Conservation (phyloP, 495 filamentous ascomycete species). For the Parachaetomium inaequale region DNA sequence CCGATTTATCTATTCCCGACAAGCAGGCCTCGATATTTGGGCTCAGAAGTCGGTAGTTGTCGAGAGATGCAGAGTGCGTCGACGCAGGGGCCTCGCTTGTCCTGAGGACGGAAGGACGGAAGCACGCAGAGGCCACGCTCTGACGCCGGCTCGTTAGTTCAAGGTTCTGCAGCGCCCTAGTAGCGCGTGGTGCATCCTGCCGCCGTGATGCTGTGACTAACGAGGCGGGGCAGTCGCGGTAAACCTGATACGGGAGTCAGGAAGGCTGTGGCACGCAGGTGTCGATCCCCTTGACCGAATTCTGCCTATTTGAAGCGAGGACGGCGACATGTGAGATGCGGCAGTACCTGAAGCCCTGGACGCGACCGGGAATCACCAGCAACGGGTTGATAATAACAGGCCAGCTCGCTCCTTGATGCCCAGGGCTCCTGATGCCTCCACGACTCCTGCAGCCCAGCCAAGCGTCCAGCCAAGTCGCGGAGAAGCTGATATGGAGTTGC, state of each 20-base stretch:
- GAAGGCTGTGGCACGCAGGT: not conserved
- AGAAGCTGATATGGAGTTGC: not conserved
- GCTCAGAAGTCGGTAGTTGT: not conserved
- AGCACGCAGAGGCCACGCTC: not conserved
- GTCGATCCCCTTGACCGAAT: slow-evolving; percentile 17
- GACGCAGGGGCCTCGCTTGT: not conserved
- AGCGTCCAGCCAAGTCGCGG: not conserved
- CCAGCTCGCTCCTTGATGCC: not conserved
- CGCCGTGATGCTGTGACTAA: not conserved
- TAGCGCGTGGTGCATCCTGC: not conserved
- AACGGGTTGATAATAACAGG: no score
- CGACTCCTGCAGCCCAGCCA: not conserved
- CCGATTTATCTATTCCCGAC: slow-evolving; percentile 4
- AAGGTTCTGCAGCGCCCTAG: not conserved
- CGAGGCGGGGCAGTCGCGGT: slow-evolving; percentile 1
- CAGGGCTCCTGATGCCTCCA: no score
- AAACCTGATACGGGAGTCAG: not conserved
- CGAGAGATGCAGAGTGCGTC: not conserved
- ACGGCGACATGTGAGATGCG: slow-evolving; percentile 15
- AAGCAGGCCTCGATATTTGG: not conserved
- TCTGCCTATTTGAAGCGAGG: slow-evolving; percentile 28
- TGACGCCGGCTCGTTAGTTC: not conserved
- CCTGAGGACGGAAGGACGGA: not conserved
- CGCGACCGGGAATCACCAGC: no score
- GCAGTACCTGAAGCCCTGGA: no score